phyloP scores from a whole-genome alignment of 2,329 filamentous ascomycete species.

The Cercospora brassicicola region DNA sequence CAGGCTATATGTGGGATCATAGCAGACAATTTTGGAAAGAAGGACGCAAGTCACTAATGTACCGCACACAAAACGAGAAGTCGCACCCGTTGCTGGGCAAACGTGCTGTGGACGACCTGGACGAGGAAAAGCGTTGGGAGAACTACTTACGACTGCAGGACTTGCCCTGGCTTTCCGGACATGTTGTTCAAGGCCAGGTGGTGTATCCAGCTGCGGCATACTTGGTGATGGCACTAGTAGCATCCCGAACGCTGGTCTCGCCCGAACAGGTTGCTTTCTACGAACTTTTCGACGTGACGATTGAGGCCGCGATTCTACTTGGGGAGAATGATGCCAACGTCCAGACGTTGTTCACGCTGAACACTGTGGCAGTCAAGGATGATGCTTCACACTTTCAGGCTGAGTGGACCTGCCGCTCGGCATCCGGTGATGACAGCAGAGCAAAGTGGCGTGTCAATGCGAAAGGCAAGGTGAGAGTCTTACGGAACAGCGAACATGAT shows the following conservation, averaged over 20 bases:
- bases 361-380: constrained; percentile 8
- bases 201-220: constrained; percentile 38
- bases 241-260: constrained; percentile 13
- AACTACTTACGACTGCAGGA: constrained; percentile 22
- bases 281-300: constrained; percentile 10
- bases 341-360: constrained; percentile 1
- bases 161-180: constrained; percentile 39
- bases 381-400: constrained; percentile 3
- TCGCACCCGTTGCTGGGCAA: constrained; percentile 15
- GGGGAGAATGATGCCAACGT: constrained; percentile 19
- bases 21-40: constrained; percentile 11
- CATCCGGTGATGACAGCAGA: constrained; percentile 5
- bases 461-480: constrained; percentile 10
- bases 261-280: constrained; percentile 1
- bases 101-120: not conserved
- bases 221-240: constrained; percentile 27
- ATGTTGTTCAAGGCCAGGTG: constrained; percentile 35
- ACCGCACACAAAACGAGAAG: constrained; percentile 1
- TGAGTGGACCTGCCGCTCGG: constrained; percentile 13
- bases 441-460: constrained; percentile 14
- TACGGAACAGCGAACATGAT: constrained; percentile 6
- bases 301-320: constrained; percentile 26
- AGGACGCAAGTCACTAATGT: constrained; percentile 6
- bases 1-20: constrained; percentile 27
- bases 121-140: constrained; percentile 12